A percentile compares a stretch with the other conserved stretches of the same genome.
phyloP scores from a whole-genome alignment of 352 stramenopile species.

The Pythium biforme region DNA sequence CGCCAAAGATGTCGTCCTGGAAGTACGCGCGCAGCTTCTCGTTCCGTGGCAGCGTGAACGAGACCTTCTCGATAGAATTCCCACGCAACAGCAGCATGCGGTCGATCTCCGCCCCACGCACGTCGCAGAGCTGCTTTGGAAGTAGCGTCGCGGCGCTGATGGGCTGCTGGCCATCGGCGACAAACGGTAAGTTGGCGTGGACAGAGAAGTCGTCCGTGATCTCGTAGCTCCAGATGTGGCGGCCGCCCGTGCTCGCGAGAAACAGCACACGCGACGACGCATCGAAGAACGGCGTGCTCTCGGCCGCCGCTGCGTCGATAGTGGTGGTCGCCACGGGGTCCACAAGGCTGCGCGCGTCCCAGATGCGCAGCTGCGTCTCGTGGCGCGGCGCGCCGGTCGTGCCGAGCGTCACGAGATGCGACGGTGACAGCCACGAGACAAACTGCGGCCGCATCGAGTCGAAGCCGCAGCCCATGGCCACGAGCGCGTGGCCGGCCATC shows the following conservation, averaged over 20 bases:
- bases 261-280: conserved; percentile 64
- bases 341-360: conserved; percentile 68
- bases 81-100: conserved; percentile 61
- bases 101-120: conserved; percentile 66
- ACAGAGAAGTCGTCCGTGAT: conserved; percentile 39
- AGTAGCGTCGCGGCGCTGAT: conserved; percentile 64
- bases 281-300: conserved; percentile 62
- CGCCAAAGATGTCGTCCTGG: conserved; percentile 75
- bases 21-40: conserved; percentile 73
- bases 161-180: conserved; percentile 41
- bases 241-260: conserved; percentile 59
- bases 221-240: conserved; percentile 78
- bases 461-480: conserved; percentile 68
- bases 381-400: conserved; percentile 60
- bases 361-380: conserved; percentile 71
- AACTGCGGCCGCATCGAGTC: conserved; percentile 71
- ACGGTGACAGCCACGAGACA: conserved; percentile 50
- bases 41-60: conserved; percentile 65
- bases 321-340: conserved; percentile 49
- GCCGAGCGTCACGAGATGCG: conserved; percentile 36
- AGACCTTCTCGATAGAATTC: conserved; percentile 49
- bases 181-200: conserved; percentile 65
- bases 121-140: conserved; percentile 60
- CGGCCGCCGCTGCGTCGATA: conserved; percentile 37
- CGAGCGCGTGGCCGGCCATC: conserved; percentile 35